Base-by-base conservation (phyloP, 176 grass and related monocot species). In the Paspalum notatum region DNA sequence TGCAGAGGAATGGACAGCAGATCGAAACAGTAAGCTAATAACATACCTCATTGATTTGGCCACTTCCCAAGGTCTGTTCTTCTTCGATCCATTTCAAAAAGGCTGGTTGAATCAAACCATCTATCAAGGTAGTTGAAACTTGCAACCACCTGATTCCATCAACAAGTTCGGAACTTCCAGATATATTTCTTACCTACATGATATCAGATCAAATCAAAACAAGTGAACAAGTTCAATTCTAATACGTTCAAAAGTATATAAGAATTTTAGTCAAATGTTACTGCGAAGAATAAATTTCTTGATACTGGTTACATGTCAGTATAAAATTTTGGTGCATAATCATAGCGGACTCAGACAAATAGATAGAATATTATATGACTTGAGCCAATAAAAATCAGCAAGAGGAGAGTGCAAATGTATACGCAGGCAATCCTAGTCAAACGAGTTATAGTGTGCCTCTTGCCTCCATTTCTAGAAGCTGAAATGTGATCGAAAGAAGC, bases 11-110 rank as follows among this genome's bases (percentile, higher is more conserved):
- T 43, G 24, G 68, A 75, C 20, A 16, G 61, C 39, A 57, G 42
- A 67, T 21, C 15, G 49, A 78, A 80, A 71, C 79, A 61, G 15
- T 70, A 46, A 21, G 6, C 22, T 8, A 17, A 45, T 22, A 24
- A 18, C 39, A 58, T 97, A 97, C 94, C 74, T 73, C 79, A 53
- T 80, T 79, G 27, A 76, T 76, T 74, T 94, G 82, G 57, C 78
- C 71, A 67, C 83, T 87, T 87, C 92, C 84, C 84, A 92, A 79
- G 68, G 58, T 21, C 67, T 86, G 82, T 66, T 98, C 96, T 52
- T 72, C 84, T 84, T 88, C 82, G 48, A 95, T 84, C 96, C 96
- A 98, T 88, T 93, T 91, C 40, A 82, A 70, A 84, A 83, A 98
- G 69, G 86, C 73, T 42, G 86, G 85, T 68, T 70, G 43, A 62